Percentiles rank a stretch among this genome's conserved stretches.
These are phyloP conservation scores for Eucalyptus marginata DNA, from an alignment of 345 rosid genomes.

Conservation along the genomic window DNA sequence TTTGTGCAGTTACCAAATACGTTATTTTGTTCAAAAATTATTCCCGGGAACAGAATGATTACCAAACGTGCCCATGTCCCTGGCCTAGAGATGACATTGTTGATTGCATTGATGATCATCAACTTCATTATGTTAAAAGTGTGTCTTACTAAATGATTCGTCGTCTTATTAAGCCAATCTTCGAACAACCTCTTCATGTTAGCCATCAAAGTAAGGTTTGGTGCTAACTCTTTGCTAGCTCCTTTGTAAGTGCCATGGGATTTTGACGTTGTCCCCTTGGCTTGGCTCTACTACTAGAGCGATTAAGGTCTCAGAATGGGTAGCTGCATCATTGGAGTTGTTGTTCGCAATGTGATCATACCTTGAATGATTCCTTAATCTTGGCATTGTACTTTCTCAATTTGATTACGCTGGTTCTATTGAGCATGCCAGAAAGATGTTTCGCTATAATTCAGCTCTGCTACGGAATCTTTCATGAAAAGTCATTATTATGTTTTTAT, in stretches of 20 bases:
- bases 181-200: background rate
- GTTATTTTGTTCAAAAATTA: no score
- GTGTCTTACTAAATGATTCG: background rate
- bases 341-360: background rate
- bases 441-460: rapidly evolving
- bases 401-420: background rate
- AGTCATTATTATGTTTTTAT: no score
- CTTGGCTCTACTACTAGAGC: background rate
- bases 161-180: background rate
- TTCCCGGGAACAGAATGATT: rapidly evolving
- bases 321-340: background rate
- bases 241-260: background rate
- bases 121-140: background rate
- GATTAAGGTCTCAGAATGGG: background rate
- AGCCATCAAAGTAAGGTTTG: background rate
- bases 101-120: background rate
- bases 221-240: background rate
- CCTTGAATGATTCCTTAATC: background rate
- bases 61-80: no score
- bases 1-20: rapidly evolving
- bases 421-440: no score
- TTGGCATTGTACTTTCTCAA: background rate
- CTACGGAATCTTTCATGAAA: no score
- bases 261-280: background rate
- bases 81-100: background rate